Base-by-base conservation (phyloP, 148 eudicot species). In the Fagopyrum homotropicum region DNA sequence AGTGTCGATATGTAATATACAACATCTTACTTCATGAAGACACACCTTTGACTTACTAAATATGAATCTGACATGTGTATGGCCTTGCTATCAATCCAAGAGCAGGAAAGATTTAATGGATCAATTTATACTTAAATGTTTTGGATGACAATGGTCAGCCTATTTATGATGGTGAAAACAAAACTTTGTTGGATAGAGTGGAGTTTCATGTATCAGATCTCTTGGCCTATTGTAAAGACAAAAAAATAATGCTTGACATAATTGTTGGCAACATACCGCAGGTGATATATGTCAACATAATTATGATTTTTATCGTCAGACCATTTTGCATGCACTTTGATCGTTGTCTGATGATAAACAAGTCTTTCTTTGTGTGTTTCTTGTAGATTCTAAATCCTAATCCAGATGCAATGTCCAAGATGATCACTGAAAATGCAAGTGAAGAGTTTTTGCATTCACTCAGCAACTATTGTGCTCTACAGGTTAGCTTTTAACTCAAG, bases 241-340 rank as follows among this genome's bases (percentile, higher is more conserved):
- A 92, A 74, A 81, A 89, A 47, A 89, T 95, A 80, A 89, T 85
- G 83, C 93, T 92, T 66, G 98, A 95, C 88, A 86, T 97, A 71
- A 95, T 95, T 69, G 93, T 95, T 80, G 98, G 98, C 72, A 92
- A 97, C 88, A 95, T 95, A 83, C 98, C 98, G 26, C 98, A 95
- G 91, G 98, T 95, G 81, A 72, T 69, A 45, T 50, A 69, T 73
- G 47, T 66, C 40, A 68, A 50, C 9, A 22, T 22, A 22, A 22
- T 22, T 73, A 29, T n/a, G 19, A 12, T 17, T 64, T 64, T 35
- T 30, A n/a, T 64, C 5, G 35, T 30, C 46, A 45, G 40, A 22
- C 45, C 4, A 6, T 64, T 5, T 35, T 64, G 35, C 70, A 64
- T n/a, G 45, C 26, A 22, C 5, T 14, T 45, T 30, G 70, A 64